A percentile compares a stretch with the other conserved stretches of the same genome.
phyloP scores from a whole-genome alignment of 345 rosid genomes.

The Garcia nutans region DNA sequence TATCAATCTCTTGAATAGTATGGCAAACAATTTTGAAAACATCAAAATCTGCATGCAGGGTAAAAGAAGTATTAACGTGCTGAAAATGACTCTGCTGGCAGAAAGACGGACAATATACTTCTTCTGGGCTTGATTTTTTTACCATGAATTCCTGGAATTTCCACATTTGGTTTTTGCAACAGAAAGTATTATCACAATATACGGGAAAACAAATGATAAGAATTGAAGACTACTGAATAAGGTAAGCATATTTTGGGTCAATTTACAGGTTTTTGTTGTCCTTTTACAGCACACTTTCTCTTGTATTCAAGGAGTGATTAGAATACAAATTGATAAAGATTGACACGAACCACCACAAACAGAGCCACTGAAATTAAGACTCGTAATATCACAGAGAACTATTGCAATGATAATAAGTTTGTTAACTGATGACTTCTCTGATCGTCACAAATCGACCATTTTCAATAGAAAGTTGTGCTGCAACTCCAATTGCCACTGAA shows the following conservation, averaged over 20 bases:
- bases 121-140: no score
- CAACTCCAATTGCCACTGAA: constrained; percentile 95
- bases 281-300: neutral
- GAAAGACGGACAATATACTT: no score
- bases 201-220: neutral
- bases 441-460: constrained; percentile 60
- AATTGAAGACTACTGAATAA: neutral
- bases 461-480: constrained; percentile 88
- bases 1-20: no score
- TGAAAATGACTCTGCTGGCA: no score
- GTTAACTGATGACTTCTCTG: constrained; percentile 54
- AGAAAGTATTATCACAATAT: neutral
- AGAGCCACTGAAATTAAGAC: neutral
- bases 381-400: neutral
- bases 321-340: neutral
- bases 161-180: no score
- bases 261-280: neutral
- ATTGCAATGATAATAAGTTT: neutral
- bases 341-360: neutral
- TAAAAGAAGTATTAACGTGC: no score
- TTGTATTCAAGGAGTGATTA: neutral
- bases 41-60: no score
- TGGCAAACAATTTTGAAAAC: no score
- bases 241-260: neutral
- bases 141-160: no score